Base-by-base conservation (phyloP, 2,329 filamentous ascomycete genomes). In the Hypoxylon sp. region DNA sequence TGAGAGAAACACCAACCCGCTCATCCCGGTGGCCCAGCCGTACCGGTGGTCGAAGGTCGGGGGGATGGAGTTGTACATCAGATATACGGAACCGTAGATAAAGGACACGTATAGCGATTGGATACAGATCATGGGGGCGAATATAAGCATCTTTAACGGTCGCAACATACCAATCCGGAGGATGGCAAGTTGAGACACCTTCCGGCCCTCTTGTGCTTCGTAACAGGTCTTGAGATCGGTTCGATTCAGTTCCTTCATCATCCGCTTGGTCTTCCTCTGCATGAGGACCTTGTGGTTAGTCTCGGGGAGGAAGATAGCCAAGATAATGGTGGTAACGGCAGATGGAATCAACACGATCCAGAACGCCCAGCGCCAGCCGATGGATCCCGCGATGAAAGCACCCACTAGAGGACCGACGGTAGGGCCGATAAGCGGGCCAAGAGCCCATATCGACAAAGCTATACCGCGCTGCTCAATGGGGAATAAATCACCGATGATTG, bases 401-500 rank as follows among this genome's bases (percentile, higher is more conserved):
- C 83, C 83, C 6, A 81, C 77, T 13, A 85, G 67, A 1, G 83
- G 83, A 0, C 80, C 84, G 6, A 80, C 63, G 0, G 80, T 80
- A 0, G 83, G 83, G 0, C 78, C 78, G 6, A 70, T 39, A 4
- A 70, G 62, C 13, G 68, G 68, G 17, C 68, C 72, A 1, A 73
- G 37, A 46, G 83, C 80, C 77, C 84, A 87, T 17, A 83, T 75
- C 1, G 83, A 81, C 61, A 85, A 80, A 46, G 83, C 82, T 19
- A 77, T 75, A 15, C 84, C 79, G 57, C 83, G 77, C 69, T 81
- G 72, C 61, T 80, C 77, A 30, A 82, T 72, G 13, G 78, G 79
- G 69, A 85, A 82, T n/a, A 86, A 70, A 68, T 88, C 86, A 4
- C 82, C 80, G 56, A 86, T 85, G 34, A 86, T 80, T 6, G 81